phyloP scores from a whole-genome alignment of 805 yeast species.

The Kazachstania taianensis region DNA sequence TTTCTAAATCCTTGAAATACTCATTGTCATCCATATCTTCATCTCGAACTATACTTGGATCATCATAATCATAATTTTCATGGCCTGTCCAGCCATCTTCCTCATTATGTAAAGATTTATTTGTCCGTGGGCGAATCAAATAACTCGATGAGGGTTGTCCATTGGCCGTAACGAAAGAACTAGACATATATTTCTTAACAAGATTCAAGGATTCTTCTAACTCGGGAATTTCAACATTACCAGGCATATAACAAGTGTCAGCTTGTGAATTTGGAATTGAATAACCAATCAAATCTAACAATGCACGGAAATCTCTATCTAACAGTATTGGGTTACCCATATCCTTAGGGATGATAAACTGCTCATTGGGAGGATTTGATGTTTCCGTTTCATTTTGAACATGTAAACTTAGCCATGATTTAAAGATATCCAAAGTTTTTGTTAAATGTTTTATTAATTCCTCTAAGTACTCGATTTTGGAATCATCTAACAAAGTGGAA shows the following conservation, averaged over 20 bases:
- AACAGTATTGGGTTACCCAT: conserved; percentile 9
- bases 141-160: conserved; percentile 22
- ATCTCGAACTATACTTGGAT: conserved; percentile 15
- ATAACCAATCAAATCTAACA: conserved; percentile 18
- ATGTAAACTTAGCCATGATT: conserved; percentile 11
- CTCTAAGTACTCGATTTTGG: conserved; percentile 17
- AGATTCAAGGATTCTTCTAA: conserved; percentile 9
- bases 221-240: conserved; percentile 6
- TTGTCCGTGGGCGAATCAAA: conserved; percentile 13
- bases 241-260: conserved; percentile 17
- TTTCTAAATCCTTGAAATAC: conserved; percentile 21
- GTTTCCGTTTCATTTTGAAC: conserved; percentile 6
- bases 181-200: conserved; percentile 15
- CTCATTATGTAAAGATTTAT: conserved; percentile 1
- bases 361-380: conserved; percentile 11
- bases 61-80: conserved; percentile 16
- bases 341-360: conserved; percentile 5
- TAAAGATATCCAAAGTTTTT: conserved; percentile 10
- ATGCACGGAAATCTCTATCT: conserved; percentile 23
- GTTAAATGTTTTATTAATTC: conserved; percentile 14
- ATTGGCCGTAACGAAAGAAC: conserved; percentile 24
- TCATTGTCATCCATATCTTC: conserved; percentile 14
- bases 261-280: conserved; percentile 11
- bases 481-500: conserved; percentile 27
- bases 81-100: conserved; percentile 17